Conservation (phyloP, 140 eudicot genomes). For the Ambrosia hybrid region DNA sequence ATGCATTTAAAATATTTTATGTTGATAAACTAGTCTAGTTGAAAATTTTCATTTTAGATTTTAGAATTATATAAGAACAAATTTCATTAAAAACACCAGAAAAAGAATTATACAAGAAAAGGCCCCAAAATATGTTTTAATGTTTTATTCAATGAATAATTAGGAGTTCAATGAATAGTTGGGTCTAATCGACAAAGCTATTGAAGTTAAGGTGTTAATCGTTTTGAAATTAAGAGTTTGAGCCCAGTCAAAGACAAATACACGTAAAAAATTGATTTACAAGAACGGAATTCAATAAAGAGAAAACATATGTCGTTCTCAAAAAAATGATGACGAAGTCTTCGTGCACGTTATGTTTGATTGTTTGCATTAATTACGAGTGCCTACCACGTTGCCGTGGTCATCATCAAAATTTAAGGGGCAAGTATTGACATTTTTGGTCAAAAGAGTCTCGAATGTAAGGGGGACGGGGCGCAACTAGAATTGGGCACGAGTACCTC, state of each 20-base stretch:
- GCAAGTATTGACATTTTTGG: not conserved
- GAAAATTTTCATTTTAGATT: not conserved
- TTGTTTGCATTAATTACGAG: not conserved
- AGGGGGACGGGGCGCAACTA: too few relatives aligned
- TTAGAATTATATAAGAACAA: too few relatives aligned
- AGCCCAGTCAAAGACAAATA: too few relatives aligned
- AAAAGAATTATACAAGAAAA: not conserved
- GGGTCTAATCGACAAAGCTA: too few relatives aligned
- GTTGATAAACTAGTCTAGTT: too few relatives aligned
- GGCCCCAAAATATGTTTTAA: not conserved
- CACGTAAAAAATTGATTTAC: too few relatives aligned
- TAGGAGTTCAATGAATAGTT: not conserved
- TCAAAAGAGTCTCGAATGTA: too few relatives aligned
- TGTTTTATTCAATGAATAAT: not conserved
- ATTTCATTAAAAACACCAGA: too few relatives aligned
- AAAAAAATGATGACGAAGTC: not conserved
- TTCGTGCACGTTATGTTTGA: not conserved
- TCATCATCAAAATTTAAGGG: not conserved
- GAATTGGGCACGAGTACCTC: too few relatives aligned
- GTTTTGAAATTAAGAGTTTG: too few relatives aligned
- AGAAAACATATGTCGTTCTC: not conserved
- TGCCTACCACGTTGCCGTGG: constrained; percentile 19
- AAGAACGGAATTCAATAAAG: not conserved
- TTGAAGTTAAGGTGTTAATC: too few relatives aligned
- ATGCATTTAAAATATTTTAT: too few relatives aligned